Base-by-base conservation (phyloP, 306 rosid genomes). In the Canavalia gladiata region DNA sequence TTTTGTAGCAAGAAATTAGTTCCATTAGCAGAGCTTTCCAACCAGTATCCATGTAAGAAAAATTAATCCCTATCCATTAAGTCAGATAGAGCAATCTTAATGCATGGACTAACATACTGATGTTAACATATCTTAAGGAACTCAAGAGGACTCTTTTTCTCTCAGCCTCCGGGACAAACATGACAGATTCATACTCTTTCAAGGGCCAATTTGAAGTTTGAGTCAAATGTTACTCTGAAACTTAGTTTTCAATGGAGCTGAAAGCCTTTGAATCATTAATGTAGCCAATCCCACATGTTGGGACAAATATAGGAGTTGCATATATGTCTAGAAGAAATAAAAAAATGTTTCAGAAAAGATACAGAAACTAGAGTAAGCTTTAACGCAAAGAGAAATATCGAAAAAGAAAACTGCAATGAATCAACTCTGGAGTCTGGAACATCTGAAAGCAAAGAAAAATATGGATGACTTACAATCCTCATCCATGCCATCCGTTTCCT, bases 401-500 rank as follows among this genome's bases (percentile, higher is more conserved):
- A 80, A 62, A 69, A 43, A n/a, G 52, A 52, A 74, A 68, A 79
- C 43, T 64, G 79, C 37, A 47, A 45, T n/a, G 29, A 39, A 78
- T 74, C 28, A 75, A 64, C n/a, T 54, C 47, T 0, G 30, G 51
- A 86, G 67, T 54, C 39, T 0, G 18, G 52, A 86, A 68, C 70
- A 51, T 75, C 47, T 13, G 49, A 56, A 55, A 75, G 57, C 68
- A 69, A 34, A 34, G 59, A 2, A 54, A 75, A 70, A 51, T 68
- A 55, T 5, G 29, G 59, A 78, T 55, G 41, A 89, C 90, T 70
- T 84, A 95, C 96, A 85, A 83, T 87, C 90, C 77, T 87, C 90
- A 34, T 76, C 90, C 86, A 86, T 83, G 79, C 68, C 83, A 78
- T 93, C 95, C 77, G 76, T 79, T 87, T 93, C 97, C 86, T 91